Percentiles rank a stretch among this genome's conserved stretches.
These are phyloP conservation scores for Melanomma pulvis-pyrius DNA, from an alignment of 495 filamentous ascomycete genomes.

Conservation along the genomic window DNA sequence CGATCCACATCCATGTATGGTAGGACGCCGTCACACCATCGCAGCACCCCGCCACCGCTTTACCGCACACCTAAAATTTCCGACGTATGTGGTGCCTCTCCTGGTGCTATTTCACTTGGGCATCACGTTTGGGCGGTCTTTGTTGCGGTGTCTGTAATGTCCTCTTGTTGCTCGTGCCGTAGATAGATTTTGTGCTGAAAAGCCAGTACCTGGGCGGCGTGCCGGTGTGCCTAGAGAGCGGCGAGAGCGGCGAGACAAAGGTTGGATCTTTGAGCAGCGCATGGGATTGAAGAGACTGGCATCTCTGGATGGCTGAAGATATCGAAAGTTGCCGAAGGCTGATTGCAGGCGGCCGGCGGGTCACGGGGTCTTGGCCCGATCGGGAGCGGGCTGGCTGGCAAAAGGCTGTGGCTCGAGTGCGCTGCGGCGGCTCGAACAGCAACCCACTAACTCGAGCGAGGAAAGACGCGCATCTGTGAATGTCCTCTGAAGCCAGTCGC, in stretches of 20 bases:
- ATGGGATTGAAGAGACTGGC: conserved; percentile 15
- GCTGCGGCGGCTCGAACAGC: conserved; percentile 12
- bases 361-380: conserved; percentile 26
- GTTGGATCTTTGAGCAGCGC: not conserved
- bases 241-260: conserved; percentile 1
- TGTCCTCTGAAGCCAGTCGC: conserved; percentile 5
- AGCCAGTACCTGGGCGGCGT: conserved; percentile 2
- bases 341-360: not conserved
- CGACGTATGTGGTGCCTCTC: not conserved
- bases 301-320: conserved; percentile 4
- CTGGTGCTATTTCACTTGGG: not conserved
- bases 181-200: conserved; percentile 26
- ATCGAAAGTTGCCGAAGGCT: conserved; percentile 3
- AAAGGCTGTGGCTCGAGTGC: conserved; percentile 11
- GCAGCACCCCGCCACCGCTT: not conserved
- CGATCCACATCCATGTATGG: not conserved
- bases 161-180: conserved; percentile 9
- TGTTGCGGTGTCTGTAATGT: conserved; percentile 5
- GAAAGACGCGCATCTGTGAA: conserved; percentile 7
- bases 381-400: conserved; percentile 13
- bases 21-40: conserved; percentile 10
- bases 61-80: not conserved
- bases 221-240: not conserved
- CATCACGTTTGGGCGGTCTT: not conserved
- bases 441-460: conserved; percentile 16